These are phyloP conservation scores for Volvox africanus DNA, from an alignment of 139 green algal genomes.

Conservation along the genomic window DNA sequence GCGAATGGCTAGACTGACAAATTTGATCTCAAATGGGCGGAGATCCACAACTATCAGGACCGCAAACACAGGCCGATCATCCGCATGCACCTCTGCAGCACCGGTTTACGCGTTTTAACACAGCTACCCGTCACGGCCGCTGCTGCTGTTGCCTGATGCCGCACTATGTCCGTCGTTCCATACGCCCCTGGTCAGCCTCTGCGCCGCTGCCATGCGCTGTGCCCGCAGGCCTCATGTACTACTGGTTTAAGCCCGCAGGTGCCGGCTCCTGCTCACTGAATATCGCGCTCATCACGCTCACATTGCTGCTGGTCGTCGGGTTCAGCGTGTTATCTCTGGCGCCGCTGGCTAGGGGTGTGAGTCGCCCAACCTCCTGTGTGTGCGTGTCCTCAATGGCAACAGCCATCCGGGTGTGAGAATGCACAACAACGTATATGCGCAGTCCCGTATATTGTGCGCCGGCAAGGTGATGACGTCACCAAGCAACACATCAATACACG, in stretches of 20 bases:
- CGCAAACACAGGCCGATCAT: no score
- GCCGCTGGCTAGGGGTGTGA: conserved; percentile 51
- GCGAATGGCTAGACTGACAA: no score
- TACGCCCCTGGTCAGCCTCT: not conserved
- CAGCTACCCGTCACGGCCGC: no score
- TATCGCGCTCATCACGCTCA: conserved; percentile 85
- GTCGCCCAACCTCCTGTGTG: not conserved
- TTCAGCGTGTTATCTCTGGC: conserved; percentile 79
- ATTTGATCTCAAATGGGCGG: no score
- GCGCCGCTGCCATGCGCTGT: not conserved
- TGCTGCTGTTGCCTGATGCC: not conserved
- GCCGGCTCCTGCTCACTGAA: conserved; percentile 91
- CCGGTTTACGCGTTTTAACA: no score
- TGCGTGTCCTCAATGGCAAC: no score
- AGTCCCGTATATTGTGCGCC: no score
- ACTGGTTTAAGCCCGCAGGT: conserved; percentile 88
- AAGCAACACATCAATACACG: not conserved
- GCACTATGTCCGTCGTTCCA: not conserved
- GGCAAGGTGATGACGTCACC: no score
- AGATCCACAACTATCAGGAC: no score
- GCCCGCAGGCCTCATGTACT: conserved; percentile 79
- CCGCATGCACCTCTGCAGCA: no score
- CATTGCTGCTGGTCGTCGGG: conserved; percentile 78
- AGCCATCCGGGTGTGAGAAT: no score
- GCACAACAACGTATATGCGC: no score